Conservation (phyloP, 2,329 filamentous ascomycete genomes). For the Cladosporium sp. region DNA sequence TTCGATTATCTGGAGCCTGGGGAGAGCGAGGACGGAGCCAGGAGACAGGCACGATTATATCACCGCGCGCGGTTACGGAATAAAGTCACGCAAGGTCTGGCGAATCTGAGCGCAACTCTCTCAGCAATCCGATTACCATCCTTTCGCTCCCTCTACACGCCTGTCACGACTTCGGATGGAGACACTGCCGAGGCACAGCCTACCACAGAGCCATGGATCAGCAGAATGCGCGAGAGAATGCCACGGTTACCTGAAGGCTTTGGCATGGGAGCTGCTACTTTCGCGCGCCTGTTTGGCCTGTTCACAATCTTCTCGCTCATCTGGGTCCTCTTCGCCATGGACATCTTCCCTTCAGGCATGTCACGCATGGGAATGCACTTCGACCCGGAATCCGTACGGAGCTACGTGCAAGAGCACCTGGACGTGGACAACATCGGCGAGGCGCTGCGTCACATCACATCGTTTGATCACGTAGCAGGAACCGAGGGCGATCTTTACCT, state of each 20-base stretch:
- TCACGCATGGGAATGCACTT: constrained; percentile 65
- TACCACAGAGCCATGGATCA: background rate
- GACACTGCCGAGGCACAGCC: constrained; percentile 9
- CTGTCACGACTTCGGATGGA: constrained; percentile 19
- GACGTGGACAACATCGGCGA: constrained; percentile 60
- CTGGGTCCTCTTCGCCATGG: constrained; percentile 80
- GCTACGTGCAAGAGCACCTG: constrained; percentile 68
- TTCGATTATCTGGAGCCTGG: constrained; percentile 71
- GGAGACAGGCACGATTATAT: constrained; percentile 25
- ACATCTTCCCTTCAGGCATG: constrained; percentile 68
- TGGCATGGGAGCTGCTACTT: constrained; percentile 56
- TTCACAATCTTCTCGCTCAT: constrained; percentile 70
- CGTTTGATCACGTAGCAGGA: constrained; percentile 87
- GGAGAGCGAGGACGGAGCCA: constrained; percentile 15
- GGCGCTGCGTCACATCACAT: constrained; percentile 70
- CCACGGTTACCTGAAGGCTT: constrained; percentile 42
- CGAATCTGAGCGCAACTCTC: constrained; percentile 52
- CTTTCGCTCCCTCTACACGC: constrained; percentile 41
- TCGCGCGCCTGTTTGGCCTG: constrained; percentile 70
- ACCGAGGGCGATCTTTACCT: constrained; percentile 86
- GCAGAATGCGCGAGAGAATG: constrained; percentile 1
- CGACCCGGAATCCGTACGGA: constrained; percentile 75
- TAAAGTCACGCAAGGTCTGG: constrained; percentile 54
- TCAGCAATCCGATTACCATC: constrained; percentile 51
- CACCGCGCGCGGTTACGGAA: constrained; percentile 39